phyloP scores from a whole-genome alignment of 1,284 basidiomycete genomes.

The Phylloboletellus chloephorus region DNA sequence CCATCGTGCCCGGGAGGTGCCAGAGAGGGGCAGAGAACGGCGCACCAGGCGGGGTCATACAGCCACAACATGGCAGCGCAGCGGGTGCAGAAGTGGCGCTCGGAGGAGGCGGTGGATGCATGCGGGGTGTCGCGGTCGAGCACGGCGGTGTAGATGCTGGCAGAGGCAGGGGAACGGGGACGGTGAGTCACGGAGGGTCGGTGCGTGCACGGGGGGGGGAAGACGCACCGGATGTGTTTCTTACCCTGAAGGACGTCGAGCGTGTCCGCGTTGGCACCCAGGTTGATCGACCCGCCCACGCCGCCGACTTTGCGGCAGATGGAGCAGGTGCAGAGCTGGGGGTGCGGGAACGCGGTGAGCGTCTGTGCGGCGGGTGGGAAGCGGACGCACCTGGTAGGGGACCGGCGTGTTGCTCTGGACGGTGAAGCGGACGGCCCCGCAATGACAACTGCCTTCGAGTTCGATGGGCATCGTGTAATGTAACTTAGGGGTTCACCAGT shows the following conservation, averaged over 20 bases:
- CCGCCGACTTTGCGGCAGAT: conserved; percentile 64
- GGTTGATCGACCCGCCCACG: conserved; percentile 53
- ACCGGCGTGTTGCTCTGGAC: conserved; percentile 51
- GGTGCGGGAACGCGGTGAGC: neutral
- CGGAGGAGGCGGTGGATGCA: conserved; percentile 44
- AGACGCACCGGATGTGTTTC: conserved; percentile 44
- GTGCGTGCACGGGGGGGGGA: neutral
- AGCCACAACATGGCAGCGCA: conserved; percentile 61
- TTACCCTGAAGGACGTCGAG: conserved; percentile 45
- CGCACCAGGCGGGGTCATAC: conserved; percentile 47
- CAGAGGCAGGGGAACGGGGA: neutral
- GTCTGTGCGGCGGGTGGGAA: neutral
- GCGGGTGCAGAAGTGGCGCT: conserved; percentile 53
- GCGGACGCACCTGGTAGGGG: conserved; percentile 47
- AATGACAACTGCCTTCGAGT: conserved; percentile 57
- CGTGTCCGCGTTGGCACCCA: conserved; percentile 45
- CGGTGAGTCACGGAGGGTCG: neutral
- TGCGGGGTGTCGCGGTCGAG: conserved; percentile 46
- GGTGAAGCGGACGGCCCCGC: conserved; percentile 50
- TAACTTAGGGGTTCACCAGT: too few relatives aligned
- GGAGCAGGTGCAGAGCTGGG: conserved; percentile 52
- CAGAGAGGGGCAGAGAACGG: neutral
- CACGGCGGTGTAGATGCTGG: conserved; percentile 52
- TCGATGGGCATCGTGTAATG: conserved; percentile 54
- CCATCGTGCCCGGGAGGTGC: too few relatives aligned